Conservation (phyloP, 2,329 filamentous ascomycete species). For the Colletotrichum abscissum region DNA sequence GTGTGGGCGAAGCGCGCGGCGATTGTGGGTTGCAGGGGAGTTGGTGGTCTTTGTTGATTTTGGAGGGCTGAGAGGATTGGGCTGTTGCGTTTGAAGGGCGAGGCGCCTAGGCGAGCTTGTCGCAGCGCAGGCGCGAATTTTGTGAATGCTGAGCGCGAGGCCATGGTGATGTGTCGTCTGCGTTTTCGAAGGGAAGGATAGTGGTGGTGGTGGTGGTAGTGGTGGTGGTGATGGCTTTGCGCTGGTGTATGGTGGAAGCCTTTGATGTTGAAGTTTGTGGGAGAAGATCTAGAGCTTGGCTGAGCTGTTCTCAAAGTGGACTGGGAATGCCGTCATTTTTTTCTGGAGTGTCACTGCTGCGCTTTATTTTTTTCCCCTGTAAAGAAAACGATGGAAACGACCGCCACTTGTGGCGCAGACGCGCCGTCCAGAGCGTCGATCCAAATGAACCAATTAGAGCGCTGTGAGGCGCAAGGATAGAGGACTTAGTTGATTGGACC, state of each 20-base stretch:
- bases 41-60: neutral
- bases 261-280: neutral
- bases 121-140: constrained; percentile 29
- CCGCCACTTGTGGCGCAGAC: constrained; percentile 18
- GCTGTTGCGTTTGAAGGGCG: constrained; percentile 3
- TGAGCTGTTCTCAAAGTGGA: neutral
- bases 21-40: constrained; percentile 17
- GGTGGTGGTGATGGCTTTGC: neutral
- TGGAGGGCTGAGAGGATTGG: constrained; percentile 12
- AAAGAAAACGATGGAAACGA: neutral
- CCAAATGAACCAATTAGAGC: no score
- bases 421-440: neutral
- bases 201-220: neutral
- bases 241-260: neutral
- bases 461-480: neutral
- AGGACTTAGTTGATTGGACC: constrained; percentile 11
- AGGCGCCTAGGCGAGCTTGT: constrained; percentile 19
- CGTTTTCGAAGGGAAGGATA: no score
- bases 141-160: constrained; percentile 19
- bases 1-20: constrained; percentile 41
- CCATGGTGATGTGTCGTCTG: constrained; percentile 16
- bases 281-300: neutral
- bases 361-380: neutral
- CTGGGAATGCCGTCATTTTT: constrained; percentile 29
- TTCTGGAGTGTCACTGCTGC: neutral